phyloP scores from a whole-genome alignment of 148 eudicot species.

The Amaranthus cruentus region DNA sequence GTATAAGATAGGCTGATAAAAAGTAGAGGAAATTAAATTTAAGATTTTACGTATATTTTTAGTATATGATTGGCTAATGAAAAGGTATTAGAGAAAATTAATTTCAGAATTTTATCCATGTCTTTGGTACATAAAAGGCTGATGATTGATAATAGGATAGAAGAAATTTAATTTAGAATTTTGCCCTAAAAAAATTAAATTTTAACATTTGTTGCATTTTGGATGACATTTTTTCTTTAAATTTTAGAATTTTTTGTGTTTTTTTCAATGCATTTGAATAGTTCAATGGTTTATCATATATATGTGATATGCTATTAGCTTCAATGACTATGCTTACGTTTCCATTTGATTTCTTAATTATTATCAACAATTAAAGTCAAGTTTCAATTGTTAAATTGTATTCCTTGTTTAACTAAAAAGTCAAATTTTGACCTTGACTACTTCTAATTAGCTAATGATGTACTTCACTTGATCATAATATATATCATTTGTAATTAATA shows the following conservation, averaged over 20 bases:
- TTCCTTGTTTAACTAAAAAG: neutral
- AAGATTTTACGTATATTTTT: too few species aligned
- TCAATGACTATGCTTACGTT: neutral
- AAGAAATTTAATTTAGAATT: too few species aligned
- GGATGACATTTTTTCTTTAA: neutral
- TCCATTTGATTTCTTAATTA: neutral
- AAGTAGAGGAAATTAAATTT: too few species aligned
- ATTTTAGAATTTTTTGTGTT: neutral
- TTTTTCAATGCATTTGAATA: neutral
- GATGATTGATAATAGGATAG: too few species aligned
- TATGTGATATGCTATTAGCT: neutral
- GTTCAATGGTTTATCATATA: neutral
- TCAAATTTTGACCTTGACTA: conserved; percentile 1
- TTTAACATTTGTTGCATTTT: too few species aligned
- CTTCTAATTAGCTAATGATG: neutral
- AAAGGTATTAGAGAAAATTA: too few species aligned
- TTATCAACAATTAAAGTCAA: neutral
- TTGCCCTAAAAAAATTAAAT: too few species aligned
- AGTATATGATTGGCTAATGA: too few species aligned
- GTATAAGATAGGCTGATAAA: too few species aligned
- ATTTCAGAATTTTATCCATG: too few species aligned
- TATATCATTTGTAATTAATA: neutral
- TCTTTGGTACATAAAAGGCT: too few species aligned
- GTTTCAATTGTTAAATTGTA: neutral
- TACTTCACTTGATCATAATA: neutral